Base-by-base conservation (phyloP, 2,329 filamentous ascomycete genomes). In the Penicillium nordicum region DNA sequence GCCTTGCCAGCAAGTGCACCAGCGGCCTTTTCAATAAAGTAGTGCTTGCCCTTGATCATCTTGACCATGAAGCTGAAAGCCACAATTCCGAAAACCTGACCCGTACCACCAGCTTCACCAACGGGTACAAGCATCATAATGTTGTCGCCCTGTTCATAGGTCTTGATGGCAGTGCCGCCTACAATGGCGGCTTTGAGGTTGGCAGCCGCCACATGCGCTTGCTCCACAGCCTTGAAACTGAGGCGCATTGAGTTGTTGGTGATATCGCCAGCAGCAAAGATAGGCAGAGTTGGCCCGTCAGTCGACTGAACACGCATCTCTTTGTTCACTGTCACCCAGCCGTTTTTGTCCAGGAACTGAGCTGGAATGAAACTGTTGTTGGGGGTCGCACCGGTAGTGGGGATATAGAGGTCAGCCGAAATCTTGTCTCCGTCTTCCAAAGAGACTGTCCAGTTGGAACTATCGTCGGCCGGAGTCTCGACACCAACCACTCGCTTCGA, bases 351-450 rank as follows among this genome's bases (percentile, higher is more conserved):
- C 4, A 85, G 73, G 40, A 82, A 76, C 7, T 72, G 64, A 4
- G 64, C 50, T 0, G 82, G 81, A 1, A 86, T 69, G 66, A 78
- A 85, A 9, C 71, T 72, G 21, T 77, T 80, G 68, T 83, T 84
- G 0, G 82, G 82, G 8, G 69, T 64, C 12, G 78, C 78, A 29
- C 83, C 83, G 14, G 76, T 76, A 0, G 80, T 80, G 4, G 78
- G 76, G 53, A 85, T 78, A 64, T 81, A 84, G 25, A 82, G 58
- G 61, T 85, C 82, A 2, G 78, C 75, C 1, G 73, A 72, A 38
- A 81, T 61, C 3, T 68, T 74, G 44, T 77, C 72, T 41, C 82
- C 82, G 55, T 80, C 78, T 57, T 69, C 71, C 18, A 83, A 67
- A 4, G 66, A 64, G 25, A 82, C 63, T 4, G 75, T 73, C 57